Conservation (phyloP, 202 grass and related monocot species). For the Zizania palustris region DNA sequence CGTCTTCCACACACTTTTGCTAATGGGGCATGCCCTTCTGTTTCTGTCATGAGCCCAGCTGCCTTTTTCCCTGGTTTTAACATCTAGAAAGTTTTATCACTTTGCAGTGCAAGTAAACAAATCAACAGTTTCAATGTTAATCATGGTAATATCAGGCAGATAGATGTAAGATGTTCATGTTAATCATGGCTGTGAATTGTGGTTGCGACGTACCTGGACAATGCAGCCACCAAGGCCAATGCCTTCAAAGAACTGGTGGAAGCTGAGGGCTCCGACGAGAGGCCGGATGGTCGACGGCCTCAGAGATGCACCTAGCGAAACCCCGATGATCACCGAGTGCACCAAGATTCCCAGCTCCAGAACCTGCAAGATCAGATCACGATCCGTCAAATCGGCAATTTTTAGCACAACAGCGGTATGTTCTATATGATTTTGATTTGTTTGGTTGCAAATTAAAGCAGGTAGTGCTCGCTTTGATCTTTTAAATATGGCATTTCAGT, state of each 20-base stretch:
- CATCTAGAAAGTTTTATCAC: conserved; percentile 20
- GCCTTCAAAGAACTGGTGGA: conserved; percentile 95
- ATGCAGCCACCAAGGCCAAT: conserved; percentile 86
- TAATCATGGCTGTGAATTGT: background rate
- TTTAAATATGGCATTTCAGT: background rate
- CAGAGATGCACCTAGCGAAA: conserved; percentile 69
- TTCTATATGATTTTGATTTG: background rate
- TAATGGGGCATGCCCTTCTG: conserved; percentile 19
- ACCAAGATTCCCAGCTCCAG: conserved; percentile 86
- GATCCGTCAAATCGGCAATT: background rate
- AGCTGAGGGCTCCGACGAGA: conserved; percentile 80
- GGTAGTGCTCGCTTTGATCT: background rate
- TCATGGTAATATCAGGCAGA: background rate
- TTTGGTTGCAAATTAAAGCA: conserved; percentile 23
- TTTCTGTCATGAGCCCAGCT: conserved; percentile 4
- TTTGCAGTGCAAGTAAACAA: background rate
- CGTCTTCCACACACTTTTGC: background rate
- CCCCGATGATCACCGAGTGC: conserved; percentile 87
- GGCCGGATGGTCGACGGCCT: conserved; percentile 67
- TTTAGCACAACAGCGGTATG: background rate
- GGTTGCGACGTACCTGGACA: conserved; percentile 52
- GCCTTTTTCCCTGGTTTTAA: conserved; percentile 29
- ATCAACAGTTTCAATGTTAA: background rate
- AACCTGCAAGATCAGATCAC: conserved; percentile 45
- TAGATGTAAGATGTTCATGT: background rate